Conservation (phyloP, 1,139 yeast species). For the Candida sanyaensis region DNA sequence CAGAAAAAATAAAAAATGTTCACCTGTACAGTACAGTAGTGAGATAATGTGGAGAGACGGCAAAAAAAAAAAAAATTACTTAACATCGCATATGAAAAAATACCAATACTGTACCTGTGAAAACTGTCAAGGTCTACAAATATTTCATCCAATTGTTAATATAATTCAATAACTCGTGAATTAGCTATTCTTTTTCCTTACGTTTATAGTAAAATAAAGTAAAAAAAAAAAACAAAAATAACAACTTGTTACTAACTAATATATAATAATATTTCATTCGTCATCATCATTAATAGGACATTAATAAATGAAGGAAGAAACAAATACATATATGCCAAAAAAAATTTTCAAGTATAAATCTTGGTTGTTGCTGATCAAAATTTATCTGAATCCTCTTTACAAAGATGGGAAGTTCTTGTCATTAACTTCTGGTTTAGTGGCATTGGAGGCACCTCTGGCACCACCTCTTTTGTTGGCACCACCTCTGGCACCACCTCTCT, state of each 20-base stretch:
- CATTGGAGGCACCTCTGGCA: constrained; percentile 31
- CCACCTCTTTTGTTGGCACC: constrained; percentile 17
- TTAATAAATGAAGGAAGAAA: not conserved
- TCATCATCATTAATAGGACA: not conserved
- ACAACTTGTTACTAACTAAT: constrained; percentile 1
- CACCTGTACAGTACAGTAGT: not conserved
- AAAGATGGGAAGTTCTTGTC: constrained; percentile 69
- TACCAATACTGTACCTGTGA: no score
- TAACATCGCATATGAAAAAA: constrained; percentile 1
- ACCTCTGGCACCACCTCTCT: constrained; percentile 44
- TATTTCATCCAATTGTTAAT: no score
- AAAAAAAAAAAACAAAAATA: not conserved
- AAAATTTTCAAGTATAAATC: not conserved
- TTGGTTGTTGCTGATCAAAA: not conserved
- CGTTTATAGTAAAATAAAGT: not conserved
- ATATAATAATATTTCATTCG: constrained; percentile 1
- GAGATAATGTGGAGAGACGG: not conserved
- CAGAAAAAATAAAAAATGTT: not conserved
- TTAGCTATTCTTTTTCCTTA: not conserved
- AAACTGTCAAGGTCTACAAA: not conserved
- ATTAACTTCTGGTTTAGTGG: constrained; percentile 46
- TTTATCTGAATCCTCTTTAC: constrained; percentile 13
- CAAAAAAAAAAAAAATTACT: not conserved
- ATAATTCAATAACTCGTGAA: constrained; percentile 2
- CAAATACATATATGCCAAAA: constrained; percentile 2